Evolutionary conservation across 2,329 filamentous ascomycete genomes (phyloP), one percentile per base, ranked within the genome.

Genomic region (Aureobasidium melanogenum): DNA sequence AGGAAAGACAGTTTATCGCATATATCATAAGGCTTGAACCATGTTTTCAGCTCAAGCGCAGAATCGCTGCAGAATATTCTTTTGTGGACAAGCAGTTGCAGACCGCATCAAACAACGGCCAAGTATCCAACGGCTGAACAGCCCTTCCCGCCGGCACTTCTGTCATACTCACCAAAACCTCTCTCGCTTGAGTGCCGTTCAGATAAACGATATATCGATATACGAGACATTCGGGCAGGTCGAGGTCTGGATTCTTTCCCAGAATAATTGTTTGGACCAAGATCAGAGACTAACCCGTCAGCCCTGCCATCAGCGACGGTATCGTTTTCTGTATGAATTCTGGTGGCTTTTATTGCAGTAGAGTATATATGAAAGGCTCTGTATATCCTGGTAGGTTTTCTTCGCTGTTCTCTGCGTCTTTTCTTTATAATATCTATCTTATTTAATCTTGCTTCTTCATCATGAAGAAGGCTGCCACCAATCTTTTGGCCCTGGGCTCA

Each of bases 61-160:
- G 14, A 14, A 3, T 36, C 5, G 14, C 28, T 36, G 28, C 15
- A 36, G n/a, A 12, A 15, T 44, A 6, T 26, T 46, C 41, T 30
- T 30, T 34, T 57, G 32, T n/a, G 43, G 43, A 48, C 43, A 39
- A 48, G 24, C 19, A 24, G 55, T 47, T 58, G 19, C 30, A 43
- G 26, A 34, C 55, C 30, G 22, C 39, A 48, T 30, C 22, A 22
- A 12, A 30, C 10, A 48, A 48, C 55, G 28, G 43, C n/a, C 22
- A 12, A 48, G 28, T 58, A 58, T 58, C 43, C 43, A 58, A 58
- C 55, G 55, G 55, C 55, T n/a, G 26, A 10, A 19, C 43, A 48
- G 54, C 41, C 54, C 26, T 57, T 46, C 28, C 32, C 38, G 38
- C 55, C 55, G 55, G 38, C 43, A 58, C 55, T 43, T 55, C 51